Conservation (phyloP, 2,329 filamentous ascomycete species). For the Alternaria rosae region DNA sequence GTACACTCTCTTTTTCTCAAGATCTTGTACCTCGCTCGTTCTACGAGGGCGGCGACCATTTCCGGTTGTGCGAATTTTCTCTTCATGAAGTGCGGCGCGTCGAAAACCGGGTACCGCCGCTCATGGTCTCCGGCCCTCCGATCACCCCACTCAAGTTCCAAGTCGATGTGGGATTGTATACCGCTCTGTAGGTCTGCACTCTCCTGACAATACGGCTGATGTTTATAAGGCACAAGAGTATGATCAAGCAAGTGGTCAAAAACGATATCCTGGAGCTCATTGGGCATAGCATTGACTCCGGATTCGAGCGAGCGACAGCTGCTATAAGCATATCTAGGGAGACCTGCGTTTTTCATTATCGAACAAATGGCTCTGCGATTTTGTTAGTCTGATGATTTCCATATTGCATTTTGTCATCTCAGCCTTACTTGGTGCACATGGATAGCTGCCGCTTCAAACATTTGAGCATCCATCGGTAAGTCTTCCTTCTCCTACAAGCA, state of each 20-base stretch:
- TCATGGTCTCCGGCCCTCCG: neutral
- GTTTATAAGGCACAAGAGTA: too few relatives aligned
- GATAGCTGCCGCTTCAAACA: neutral
- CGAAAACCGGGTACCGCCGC: neutral
- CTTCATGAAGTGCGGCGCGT: neutral
- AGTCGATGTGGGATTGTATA: neutral
- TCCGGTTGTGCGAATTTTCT: neutral
- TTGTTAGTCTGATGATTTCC: neutral
- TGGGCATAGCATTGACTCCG: neutral
- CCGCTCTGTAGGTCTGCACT: neutral
- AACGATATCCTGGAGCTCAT: neutral
- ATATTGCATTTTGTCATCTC: neutral
- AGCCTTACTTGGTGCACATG: neutral
- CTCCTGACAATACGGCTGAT: too few relatives aligned
- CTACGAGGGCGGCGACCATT: neutral
- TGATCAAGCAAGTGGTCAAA: neutral
- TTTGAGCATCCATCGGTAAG: neutral
- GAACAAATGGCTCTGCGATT: neutral
- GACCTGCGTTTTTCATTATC: neutral
- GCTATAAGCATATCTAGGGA: neutral
- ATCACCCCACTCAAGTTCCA: neutral
- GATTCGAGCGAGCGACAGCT: neutral
- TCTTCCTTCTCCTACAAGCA: neutral
- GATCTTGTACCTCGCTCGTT: neutral
- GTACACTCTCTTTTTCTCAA: neutral